Evolutionary conservation across 2,329 filamentous ascomycete genomes (phyloP).

Genomic region (Trichoderma guizhouense): DNA sequence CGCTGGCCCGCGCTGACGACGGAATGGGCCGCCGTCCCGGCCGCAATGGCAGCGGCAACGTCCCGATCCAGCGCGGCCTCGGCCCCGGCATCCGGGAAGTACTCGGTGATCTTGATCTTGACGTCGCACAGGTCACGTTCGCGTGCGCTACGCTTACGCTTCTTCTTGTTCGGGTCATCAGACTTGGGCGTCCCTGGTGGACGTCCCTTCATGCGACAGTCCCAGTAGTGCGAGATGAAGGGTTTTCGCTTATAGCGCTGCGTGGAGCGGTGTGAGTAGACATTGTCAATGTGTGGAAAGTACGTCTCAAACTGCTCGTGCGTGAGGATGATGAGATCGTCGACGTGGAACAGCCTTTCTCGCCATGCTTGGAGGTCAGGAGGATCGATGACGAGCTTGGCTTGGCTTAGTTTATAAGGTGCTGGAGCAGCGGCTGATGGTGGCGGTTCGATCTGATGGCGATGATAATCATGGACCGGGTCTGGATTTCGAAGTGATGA

Average conservation of each 20-base stretch:
- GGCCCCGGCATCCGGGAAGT: slow-evolving; percentile 56
- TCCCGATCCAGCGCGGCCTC: slow-evolving; percentile 25
- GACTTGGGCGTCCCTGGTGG: slow-evolving; percentile 77
- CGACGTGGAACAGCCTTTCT: slow-evolving; percentile 69
- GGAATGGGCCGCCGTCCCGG: slow-evolving; percentile 6
- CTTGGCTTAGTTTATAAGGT: slow-evolving; percentile 6
- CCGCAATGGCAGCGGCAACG: slow-evolving; percentile 20
- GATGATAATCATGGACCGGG: neutral
- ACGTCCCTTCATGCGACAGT: slow-evolving; percentile 76
- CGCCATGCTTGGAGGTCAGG: slow-evolving; percentile 64
- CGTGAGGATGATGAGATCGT: slow-evolving; percentile 67
- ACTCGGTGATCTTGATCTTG: slow-evolving; percentile 83
- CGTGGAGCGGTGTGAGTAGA: slow-evolving; percentile 80
- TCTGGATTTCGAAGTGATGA: neutral
- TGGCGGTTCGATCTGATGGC: neutral
- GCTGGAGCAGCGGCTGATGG: neutral
- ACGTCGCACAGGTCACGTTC: slow-evolving; percentile 79
- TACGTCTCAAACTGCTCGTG: slow-evolving; percentile 79
- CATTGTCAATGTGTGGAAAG: slow-evolving; percentile 79
- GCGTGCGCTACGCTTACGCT: slow-evolving; percentile 71
- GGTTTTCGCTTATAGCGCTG: slow-evolving; percentile 78
- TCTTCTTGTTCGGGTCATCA: slow-evolving; percentile 77
- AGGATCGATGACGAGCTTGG: slow-evolving; percentile 12
- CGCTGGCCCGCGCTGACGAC: slow-evolving; percentile 44
- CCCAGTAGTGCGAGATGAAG: slow-evolving; percentile 83